Evolutionary conservation across 176 grass and related monocot species (phyloP).

Genomic region (Oryza meridionalis): DNA sequence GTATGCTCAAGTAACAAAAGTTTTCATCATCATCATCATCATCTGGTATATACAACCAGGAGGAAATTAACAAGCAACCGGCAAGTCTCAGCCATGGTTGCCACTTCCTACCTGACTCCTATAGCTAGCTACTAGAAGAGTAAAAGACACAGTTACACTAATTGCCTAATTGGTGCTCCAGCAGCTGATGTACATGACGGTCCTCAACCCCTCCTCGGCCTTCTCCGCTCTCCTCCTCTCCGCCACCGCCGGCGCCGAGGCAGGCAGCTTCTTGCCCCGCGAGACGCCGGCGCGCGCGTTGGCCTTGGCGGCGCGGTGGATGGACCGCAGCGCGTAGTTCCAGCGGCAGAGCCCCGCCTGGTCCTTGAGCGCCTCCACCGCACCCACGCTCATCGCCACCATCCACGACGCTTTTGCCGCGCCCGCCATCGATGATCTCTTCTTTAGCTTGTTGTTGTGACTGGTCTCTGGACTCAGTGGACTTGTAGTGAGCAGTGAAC

Average conservation of each 20-base stretch:
- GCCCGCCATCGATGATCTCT: slow-evolving; percentile 30
- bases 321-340: slow-evolving; percentile 61
- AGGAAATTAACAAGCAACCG: not conserved
- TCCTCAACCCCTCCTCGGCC: slow-evolving; percentile 62
- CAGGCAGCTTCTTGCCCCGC: slow-evolving; percentile 24
- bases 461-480: not conserved
- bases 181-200: slow-evolving; percentile 69
- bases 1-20: not conserved
- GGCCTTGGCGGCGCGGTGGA: slow-evolving; percentile 49
- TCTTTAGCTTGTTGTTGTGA: not conserved
- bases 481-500: not conserved
- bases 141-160: not conserved
- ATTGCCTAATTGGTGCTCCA: slow-evolving; percentile 57
- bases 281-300: slow-evolving; percentile 3
- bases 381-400: slow-evolving; percentile 60
- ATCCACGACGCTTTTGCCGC: slow-evolving; percentile 54
- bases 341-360: slow-evolving; percentile 66
- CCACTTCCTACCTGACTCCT: not conserved
- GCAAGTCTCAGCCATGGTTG: not conserved
- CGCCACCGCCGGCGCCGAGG: slow-evolving; percentile 4
- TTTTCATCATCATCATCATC: not conserved
- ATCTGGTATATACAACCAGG: not conserved
- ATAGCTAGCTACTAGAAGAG: not conserved
- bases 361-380: slow-evolving; percentile 78
- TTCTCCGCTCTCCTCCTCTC: slow-evolving; percentile 25